These are phyloP conservation scores for Colletotrichum scovillei DNA, from an alignment of 2,329 filamentous ascomycete species.

Conservation along the genomic window DNA sequence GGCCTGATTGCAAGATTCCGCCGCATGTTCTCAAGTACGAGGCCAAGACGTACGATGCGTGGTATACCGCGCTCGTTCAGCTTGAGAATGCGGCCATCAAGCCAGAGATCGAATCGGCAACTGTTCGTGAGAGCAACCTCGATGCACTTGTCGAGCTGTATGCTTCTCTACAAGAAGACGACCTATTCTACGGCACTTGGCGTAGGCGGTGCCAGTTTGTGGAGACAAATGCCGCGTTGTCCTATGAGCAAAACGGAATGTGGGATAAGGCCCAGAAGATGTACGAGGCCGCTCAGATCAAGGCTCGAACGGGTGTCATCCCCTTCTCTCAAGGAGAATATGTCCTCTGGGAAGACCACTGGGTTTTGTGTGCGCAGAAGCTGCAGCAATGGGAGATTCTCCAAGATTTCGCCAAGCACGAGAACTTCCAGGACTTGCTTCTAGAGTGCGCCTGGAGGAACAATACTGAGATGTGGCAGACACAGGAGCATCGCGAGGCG, in stretches of 20 bases:
- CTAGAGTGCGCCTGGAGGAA: constrained; percentile 96
- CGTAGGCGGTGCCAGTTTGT: constrained; percentile 94
- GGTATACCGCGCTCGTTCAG: constrained; percentile 94
- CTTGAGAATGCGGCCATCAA: constrained; percentile 90
- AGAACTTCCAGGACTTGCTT: constrained; percentile 96
- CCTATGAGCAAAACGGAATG: constrained; percentile 98
- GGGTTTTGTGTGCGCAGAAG: constrained; percentile 97
- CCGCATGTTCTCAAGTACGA: constrained; percentile 97
- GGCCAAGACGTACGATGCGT: constrained; percentile 92
- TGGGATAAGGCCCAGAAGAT: constrained; percentile 99
- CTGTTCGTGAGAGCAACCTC: constrained; percentile 91
- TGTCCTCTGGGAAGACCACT: constrained; percentile 99
- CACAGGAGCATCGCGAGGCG: constrained; percentile 85
- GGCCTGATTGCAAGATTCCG: constrained; percentile 90
- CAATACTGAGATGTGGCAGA: constrained; percentile 94
- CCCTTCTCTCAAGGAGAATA: constrained; percentile 98
- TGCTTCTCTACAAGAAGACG: constrained; percentile 89
- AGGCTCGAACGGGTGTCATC: constrained; percentile 93
- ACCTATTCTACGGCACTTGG: constrained; percentile 98
- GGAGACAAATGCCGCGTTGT: constrained; percentile 96
- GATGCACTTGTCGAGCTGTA: constrained; percentile 97
- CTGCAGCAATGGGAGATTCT: constrained; percentile 99
- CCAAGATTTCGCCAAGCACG: constrained; percentile 97
- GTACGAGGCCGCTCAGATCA: constrained; percentile 97
- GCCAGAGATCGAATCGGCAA: constrained; percentile 84